Evolutionary conservation across 1,139 yeast species (phyloP).

Genomic region (Meyerozyma guilliermondii): DNA sequence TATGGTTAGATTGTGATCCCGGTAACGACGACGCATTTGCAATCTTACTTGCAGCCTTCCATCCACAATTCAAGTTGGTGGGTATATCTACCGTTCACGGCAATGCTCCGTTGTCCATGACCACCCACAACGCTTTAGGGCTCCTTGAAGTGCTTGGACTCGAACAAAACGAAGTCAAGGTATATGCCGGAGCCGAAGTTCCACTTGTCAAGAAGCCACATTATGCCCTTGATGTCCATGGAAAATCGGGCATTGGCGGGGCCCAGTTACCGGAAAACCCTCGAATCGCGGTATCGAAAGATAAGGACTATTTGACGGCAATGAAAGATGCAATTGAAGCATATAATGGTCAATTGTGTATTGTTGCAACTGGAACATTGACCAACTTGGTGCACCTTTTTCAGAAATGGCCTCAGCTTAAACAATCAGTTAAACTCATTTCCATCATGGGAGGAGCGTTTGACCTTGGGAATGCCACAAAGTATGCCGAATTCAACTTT

Average conservation of each 20-base stretch:
- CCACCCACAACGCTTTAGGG: slow-evolving; percentile 68
- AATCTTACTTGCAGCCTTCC: slow-evolving; percentile 54
- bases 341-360: slow-evolving; percentile 42
- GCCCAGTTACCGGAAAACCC: slow-evolving; percentile 54
- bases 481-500: slow-evolving; percentile 73
- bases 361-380: slow-evolving; percentile 68
- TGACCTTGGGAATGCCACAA: slow-evolving; percentile 38
- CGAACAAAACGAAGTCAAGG: slow-evolving; percentile 44
- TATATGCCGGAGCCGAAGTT: slow-evolving; percentile 57
- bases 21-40: slow-evolving; percentile 91
- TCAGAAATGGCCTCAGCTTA: slow-evolving; percentile 46
- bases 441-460: slow-evolving; percentile 80
- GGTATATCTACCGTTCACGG: slow-evolving; percentile 87
- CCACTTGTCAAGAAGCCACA: slow-evolving; percentile 51
- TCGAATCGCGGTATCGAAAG: slow-evolving; percentile 23
- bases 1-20: slow-evolving; percentile 94
- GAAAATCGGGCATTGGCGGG: slow-evolving; percentile 73
- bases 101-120: slow-evolving; percentile 60
- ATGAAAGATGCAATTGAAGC: slow-evolving; percentile 44
- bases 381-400: slow-evolving; percentile 64
- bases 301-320: slow-evolving; percentile 50
- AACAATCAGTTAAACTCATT: slow-evolving; percentile 40
- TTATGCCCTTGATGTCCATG: slow-evolving; percentile 66
- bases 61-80: slow-evolving; percentile 53
- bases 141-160: slow-evolving; percentile 54